A percentile compares a stretch with the other conserved stretches of the same genome.
Evolutionary conservation across 2,329 filamentous ascomycete genomes (phyloP).

Genomic region (Aotearoamyces nothofagi): DNA sequence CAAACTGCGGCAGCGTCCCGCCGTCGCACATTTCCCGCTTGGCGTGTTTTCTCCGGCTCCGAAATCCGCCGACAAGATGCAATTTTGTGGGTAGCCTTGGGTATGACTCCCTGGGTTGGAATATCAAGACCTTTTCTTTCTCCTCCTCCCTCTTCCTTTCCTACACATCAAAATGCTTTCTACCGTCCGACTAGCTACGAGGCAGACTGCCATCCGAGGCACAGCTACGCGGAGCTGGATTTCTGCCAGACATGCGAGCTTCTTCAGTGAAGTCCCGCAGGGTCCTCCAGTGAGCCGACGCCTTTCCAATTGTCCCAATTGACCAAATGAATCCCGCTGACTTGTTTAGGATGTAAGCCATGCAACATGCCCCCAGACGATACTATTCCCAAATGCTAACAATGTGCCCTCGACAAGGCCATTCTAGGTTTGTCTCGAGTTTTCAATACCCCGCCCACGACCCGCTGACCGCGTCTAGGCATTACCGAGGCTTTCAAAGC

Average conservation of each 20-base stretch:
- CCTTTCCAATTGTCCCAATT: conserved; percentile 3
- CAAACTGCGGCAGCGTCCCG: too few species aligned
- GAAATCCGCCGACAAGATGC: too few species aligned
- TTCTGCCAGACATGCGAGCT: conserved; percentile 34
- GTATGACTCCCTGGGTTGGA: too few species aligned
- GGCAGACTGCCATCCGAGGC: conserved; percentile 24
- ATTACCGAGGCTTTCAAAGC: conserved; percentile 99
- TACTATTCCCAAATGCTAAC: conserved; percentile 18
- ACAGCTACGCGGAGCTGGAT: conserved; percentile 11
- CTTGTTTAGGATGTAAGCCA: conserved; percentile 21
- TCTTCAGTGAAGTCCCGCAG: conserved; percentile 83
- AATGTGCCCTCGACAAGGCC: conserved; percentile 33
- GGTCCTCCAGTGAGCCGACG: conserved; percentile 69
- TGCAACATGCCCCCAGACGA: conserved; percentile 15
- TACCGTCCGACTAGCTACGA: conserved; percentile 35
- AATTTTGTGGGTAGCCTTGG: too few species aligned
- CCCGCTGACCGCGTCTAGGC: conserved; percentile 29
- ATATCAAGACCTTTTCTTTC: too few species aligned
- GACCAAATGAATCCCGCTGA: conserved; percentile 6
- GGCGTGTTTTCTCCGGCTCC: too few species aligned
- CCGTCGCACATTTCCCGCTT: too few species aligned
- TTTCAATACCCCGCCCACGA: conserved; percentile 13
- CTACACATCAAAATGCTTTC: conserved; percentile 45
- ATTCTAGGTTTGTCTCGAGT: conserved; percentile 49
- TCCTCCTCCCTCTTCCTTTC: too few species aligned